Percentiles rank a stretch among this genome's conserved stretches.
phyloP scores from a whole-genome alignment of 2,329 filamentous ascomycete species.

The Colletotrichum ledebouriae region DNA sequence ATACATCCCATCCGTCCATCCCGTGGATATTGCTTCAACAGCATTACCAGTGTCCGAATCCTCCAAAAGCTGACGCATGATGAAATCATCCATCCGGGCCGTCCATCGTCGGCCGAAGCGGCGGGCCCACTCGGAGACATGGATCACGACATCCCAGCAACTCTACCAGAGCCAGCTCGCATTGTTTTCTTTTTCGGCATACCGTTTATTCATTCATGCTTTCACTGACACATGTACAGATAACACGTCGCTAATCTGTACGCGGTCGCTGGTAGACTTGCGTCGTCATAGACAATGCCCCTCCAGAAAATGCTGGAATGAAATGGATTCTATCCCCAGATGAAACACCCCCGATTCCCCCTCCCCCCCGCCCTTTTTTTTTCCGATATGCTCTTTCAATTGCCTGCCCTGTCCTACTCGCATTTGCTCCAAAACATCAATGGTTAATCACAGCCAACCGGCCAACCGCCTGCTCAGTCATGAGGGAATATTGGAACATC shows the following conservation, averaged over 20 bases:
- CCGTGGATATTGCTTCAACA: neutral
- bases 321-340: neutral
- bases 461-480: neutral
- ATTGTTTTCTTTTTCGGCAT: neutral
- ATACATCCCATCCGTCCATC: too few species aligned
- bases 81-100: too few species aligned
- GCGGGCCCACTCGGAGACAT: neutral
- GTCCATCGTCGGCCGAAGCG: conserved; percentile 4
- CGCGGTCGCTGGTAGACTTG: neutral
- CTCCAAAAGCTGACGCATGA: neutral
- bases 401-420: conserved; percentile 16
- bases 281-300: conserved; percentile 1
- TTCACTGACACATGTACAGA: conserved; percentile 1
- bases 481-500: neutral
- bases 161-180: neutral
- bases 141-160: neutral
- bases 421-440: conserved; percentile 5
- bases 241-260: neutral
- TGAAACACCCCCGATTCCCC: neutral
- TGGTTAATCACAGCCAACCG: conserved; percentile 6
- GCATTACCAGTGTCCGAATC: neutral
- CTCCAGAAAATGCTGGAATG: conserved; percentile 11
- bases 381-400: conserved; percentile 1
- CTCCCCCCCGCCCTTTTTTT: neutral
- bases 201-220: conserved; percentile 4